Base-by-base conservation (phyloP, 1,139 yeast genomes). In the Ogataea hybrid region DNA sequence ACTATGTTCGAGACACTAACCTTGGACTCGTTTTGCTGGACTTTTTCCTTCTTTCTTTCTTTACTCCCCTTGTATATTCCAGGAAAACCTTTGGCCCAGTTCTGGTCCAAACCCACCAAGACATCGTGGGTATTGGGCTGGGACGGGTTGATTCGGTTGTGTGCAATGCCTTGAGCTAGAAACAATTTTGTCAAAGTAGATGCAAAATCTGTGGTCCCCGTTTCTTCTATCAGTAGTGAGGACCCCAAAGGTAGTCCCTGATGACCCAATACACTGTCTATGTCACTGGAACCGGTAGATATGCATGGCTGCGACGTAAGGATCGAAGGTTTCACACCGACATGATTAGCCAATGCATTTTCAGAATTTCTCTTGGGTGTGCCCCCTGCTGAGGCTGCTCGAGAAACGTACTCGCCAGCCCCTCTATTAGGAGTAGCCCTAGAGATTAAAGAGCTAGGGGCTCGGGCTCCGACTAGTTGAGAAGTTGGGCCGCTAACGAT, bases 191-290 rank as follows among this genome's bases (percentile, higher is more conserved):
- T 61, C 29, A 92, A 54, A 10, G 86, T 81, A n/a, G 89, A 75
- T 3, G 85, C 74, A 59, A 89, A 92, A 58, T 92, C 97, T 0
- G 98, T 90, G 12, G 94, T 82, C 0, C 96, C 95, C 11, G 79
- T 75, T 59, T 92, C 98, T 59, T 88, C 92, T 3, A 92, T 60
- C 14, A 90, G 62, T 32, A 89, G 59, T 6, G 86, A 73, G 11
- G 73, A 64, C 1, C 96, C 96, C 14, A 87, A 56, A 0, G 97
- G 97, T 12, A 90, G 60, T 0, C 98, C 98, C 47, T 79, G 87
- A 61, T 92, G 97, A 1, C 77, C 77, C 42, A 92, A 61, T 2
- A 88, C 65, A 50, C 74, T 79, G 61, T 92, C 97, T 28, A 92
- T 63, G 57, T 86, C 92, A 5, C 71, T 59, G 17, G 83, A 73